Base-by-base conservation (phyloP, 2,329 filamentous ascomycete genomes). In the Botrytis elliptica region DNA sequence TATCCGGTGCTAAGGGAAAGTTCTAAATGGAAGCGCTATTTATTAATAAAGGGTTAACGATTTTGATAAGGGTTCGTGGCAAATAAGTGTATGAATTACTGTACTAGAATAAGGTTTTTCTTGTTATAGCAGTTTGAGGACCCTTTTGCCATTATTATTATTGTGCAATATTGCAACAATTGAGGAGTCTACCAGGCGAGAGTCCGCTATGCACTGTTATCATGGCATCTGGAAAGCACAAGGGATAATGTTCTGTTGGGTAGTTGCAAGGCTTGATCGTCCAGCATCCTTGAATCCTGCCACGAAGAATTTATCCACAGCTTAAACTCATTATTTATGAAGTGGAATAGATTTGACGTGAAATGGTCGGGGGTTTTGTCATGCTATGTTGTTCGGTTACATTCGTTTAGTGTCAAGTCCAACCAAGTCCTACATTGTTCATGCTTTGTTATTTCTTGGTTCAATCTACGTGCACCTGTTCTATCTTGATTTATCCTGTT, bases 191-290 rank as follows among this genome's bases (percentile, higher is more conserved):
- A n/a, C 5, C 12, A 16, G 7, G 49, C 7, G 25, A 16, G 12
- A 16, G 49, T 12, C 12, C 25, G 6, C 49, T 55, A n/a, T 16
- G 12, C 12, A 55, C 25, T 7, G 1, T n/a, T 16, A 16, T n/a
- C 49, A n/a, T 55, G 25, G 49, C 25, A 12, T 55, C 49, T 55
- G 5, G 5, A n/a, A n/a, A 55, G 12, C 4, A 3, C 49, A 1
- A 55, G 49, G 5, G 5, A 16, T n/a, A 16, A n/a, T 7, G 2
- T n/a, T 55, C 25, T 52, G 0, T 16, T n/a, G 49, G 49, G 12
- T 6, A n/a, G 5, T n/a, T 10, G 2, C 25, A 10, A 16, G 0
- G 2, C 7, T 40, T 8, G 10, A 6, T 16, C 1, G 16, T 16
- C 7, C 3, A 18, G 25, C 29, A 38, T 38, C 22, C 16, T 25